Evolutionary conservation across 2,329 filamentous ascomycete species (phyloP).

Genomic region (Diplodia scrobiculata): DNA sequence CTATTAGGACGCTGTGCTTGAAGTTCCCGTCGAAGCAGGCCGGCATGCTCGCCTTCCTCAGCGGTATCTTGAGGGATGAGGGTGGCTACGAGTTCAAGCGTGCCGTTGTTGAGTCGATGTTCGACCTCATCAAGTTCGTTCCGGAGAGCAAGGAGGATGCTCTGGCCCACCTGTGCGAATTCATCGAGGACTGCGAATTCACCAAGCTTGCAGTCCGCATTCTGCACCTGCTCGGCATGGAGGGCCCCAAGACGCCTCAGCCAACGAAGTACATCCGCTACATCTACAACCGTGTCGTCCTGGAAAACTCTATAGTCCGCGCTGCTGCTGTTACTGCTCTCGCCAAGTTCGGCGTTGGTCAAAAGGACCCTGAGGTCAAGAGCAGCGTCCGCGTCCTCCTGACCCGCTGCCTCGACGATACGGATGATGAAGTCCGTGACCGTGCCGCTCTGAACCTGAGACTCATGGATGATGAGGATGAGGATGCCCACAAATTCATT

Average conservation of each 20-base stretch:
- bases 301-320: conserved; percentile 94
- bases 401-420: conserved; percentile 90
- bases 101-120: conserved; percentile 97
- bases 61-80: conserved; percentile 93
- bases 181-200: conserved; percentile 99
- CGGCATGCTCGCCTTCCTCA: conserved; percentile 95
- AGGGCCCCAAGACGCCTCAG: conserved; percentile 91
- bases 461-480: conserved; percentile 88
- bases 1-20: conserved; percentile 90
- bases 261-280: conserved; percentile 99
- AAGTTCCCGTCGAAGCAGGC: conserved; percentile 99
- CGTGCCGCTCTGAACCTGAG: conserved; percentile 89
- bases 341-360: conserved; percentile 94
- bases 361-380: conserved; percentile 96
- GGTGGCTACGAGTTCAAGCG: conserved; percentile 98
- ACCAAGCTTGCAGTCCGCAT: conserved; percentile 96
- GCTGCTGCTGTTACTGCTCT: conserved; percentile 93
- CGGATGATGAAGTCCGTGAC: conserved; percentile 95
- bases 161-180: conserved; percentile 93
- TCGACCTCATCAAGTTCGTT: conserved; percentile 98
- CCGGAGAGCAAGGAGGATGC: conserved; percentile 81
- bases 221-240: conserved; percentile 86
- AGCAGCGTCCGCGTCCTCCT: conserved; percentile 90
- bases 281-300: conserved; percentile 96
- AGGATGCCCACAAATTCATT: conserved; percentile 82